Percentiles rank a stretch among this genome's conserved stretches.
Conservation (phyloP, 2,329 filamentous ascomycete species). For the Alternaria panax region DNA sequence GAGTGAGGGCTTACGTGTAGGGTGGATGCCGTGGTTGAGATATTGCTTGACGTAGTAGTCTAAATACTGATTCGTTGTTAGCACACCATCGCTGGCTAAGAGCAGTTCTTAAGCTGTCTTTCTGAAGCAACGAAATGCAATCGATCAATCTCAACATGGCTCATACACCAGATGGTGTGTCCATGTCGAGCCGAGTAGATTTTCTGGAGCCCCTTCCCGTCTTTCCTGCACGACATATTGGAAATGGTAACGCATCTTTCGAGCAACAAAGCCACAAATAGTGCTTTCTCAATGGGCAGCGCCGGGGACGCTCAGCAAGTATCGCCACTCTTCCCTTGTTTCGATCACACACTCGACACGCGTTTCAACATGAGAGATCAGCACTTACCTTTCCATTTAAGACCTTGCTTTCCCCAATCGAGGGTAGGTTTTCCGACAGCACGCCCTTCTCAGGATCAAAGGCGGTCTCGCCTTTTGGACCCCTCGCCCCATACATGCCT, state of each 20-base stretch:
- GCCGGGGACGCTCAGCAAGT: background rate
- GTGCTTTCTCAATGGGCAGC: background rate
- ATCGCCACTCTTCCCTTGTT: background rate
- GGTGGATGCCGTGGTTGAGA: constrained; percentile 74
- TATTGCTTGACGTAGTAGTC: constrained; percentile 80
- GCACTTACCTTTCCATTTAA: constrained; percentile 66
- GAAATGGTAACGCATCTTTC: constrained; percentile 1
- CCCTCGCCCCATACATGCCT: constrained; percentile 72
- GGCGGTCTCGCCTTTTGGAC: constrained; percentile 61
- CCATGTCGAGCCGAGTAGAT: constrained; percentile 3
- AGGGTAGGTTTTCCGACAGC: constrained; percentile 67
- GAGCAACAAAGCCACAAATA: background rate
- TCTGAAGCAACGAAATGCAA: constrained; percentile 10
- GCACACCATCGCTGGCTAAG: constrained; percentile 15
- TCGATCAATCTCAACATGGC: background rate
- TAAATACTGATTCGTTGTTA: constrained; percentile 62
- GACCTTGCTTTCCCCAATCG: constrained; percentile 64
- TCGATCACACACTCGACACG: constrained; percentile 4
- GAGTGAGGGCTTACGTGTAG: constrained; percentile 63
- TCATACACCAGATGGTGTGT: background rate
- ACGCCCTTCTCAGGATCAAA: constrained; percentile 71
- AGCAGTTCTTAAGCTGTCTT: constrained; percentile 3
- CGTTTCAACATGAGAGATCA: constrained; percentile 10
- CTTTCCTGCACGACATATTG: constrained; percentile 2
- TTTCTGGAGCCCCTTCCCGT: background rate